Base-by-base conservation (phyloP, 140 eudicot species). In the Anethum foeniculum region DNA sequence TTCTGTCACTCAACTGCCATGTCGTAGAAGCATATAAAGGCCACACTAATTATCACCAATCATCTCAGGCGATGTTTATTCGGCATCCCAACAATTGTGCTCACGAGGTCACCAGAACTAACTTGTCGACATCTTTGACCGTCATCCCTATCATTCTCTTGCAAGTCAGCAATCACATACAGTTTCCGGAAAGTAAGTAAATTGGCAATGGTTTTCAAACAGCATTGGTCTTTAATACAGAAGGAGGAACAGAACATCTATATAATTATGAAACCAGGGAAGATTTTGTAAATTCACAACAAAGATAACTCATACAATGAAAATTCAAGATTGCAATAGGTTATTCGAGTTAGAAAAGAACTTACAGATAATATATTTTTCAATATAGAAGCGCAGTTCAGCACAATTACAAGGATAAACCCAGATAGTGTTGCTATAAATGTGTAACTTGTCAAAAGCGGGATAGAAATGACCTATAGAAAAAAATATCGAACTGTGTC, bases 301-400 rank as follows among this genome's bases (percentile, higher is more conserved):
- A 44, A 41, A 25, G 6, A n/a, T 44, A 6, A 43, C 12, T 41
- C 52, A 11, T 74, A 67, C n/a, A 16, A 38, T 11, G 19, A 25
- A 25, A 48, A 28, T 10, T 12, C 6, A 1, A 46, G 9, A 27
- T 46, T 0, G 2, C 5, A 16, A 36, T 32, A 76, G 6, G 14
- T 62, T 25, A 36, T 0, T 67, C 12, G 44, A 77, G 27, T 56
- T 7, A 13, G 5, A 77, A 30, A 41, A n/a, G 79, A 48, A 84
- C 91, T 86, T 86, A 93, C 98, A 36, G 91, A 82, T 30, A 93
- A 83, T n/a, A 87, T 80, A 47, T 85, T 91, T 92, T 91, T 92
- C 81, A 87, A 19, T 39, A 88, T 58, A 27, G 97, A 91, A 71
- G 93, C 98, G 75, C 81, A 80, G 82, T 85, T 90, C 19, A 91